Percentiles rank a stretch among this genome's conserved stretches.
Conservation (phyloP, 2,329 filamentous ascomycete genomes). For the Trichophyton schoenleinii region DNA sequence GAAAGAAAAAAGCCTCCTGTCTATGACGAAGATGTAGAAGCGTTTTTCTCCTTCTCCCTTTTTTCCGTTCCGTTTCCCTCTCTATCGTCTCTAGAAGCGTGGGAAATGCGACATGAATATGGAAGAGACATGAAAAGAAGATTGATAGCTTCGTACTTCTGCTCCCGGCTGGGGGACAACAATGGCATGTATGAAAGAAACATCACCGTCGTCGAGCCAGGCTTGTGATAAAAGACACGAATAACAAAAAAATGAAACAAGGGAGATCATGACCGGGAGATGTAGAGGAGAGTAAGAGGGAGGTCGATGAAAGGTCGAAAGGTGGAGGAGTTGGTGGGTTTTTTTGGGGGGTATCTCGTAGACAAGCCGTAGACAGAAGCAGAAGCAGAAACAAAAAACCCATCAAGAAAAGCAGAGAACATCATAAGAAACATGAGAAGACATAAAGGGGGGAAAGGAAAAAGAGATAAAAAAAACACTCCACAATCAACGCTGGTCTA, state of each 20-base stretch:
- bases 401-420: neutral
- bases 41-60: neutral
- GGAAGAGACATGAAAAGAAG: neutral
- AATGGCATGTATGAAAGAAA: neutral
- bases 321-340: neutral
- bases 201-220: neutral
- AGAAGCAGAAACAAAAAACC: slow-evolving; percentile 2
- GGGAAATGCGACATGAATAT: neutral
- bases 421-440: neutral
- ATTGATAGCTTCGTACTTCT: neutral
- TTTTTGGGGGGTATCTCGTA: neutral
- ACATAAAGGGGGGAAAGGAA: neutral
- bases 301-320: neutral
- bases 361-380: slow-evolving; percentile 2
- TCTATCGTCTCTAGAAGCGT: neutral
- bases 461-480: slow-evolving; percentile 7
- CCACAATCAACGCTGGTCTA: slow-evolving; percentile 34
- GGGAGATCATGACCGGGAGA: neutral
- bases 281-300: neutral
- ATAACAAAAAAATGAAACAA: neutral
- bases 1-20: neutral
- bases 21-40: neutral
- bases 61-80: neutral
- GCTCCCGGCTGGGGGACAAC: neutral
- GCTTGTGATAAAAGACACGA: neutral